Evolutionary conservation across 2,329 filamentous ascomycete genomes (phyloP).

Genomic region (Verticillium tricorpus): DNA sequence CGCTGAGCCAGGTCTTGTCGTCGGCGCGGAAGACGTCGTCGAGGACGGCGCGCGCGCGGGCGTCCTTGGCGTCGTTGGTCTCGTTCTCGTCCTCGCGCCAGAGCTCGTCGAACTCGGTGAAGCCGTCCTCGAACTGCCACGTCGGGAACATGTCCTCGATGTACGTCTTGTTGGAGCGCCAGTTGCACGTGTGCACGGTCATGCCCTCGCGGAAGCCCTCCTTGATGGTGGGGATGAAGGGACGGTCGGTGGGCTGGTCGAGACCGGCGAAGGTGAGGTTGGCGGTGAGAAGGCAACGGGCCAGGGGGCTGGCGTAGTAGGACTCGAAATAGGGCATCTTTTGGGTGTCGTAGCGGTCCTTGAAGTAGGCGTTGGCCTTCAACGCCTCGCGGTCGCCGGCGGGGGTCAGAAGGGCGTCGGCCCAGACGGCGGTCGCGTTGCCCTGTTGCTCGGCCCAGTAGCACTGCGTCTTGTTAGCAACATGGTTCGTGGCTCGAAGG

Average conservation of each 20-base stretch:
- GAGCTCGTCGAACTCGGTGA: slow-evolving; percentile 48
- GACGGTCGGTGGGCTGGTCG: slow-evolving; percentile 40
- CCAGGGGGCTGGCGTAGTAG: slow-evolving; percentile 62
- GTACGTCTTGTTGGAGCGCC: slow-evolving; percentile 48
- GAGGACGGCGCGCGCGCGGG: slow-evolving; percentile 42
- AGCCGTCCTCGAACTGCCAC: slow-evolving; percentile 56
- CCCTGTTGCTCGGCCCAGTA: slow-evolving; percentile 64
- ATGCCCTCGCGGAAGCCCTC: slow-evolving; percentile 63
- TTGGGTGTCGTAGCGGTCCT: slow-evolving; percentile 42
- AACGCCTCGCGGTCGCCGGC: slow-evolving; percentile 53
- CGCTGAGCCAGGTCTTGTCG: slow-evolving; percentile 49
- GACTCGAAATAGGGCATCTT: slow-evolving; percentile 57
- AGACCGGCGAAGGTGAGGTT: slow-evolving; percentile 56
- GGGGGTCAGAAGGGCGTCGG: slow-evolving; percentile 57
- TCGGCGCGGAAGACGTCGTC: slow-evolving; percentile 54
- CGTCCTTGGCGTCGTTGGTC: slow-evolving; percentile 42
- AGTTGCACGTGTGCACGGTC: slow-evolving; percentile 65
- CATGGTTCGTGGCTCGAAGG: too few relatives aligned
- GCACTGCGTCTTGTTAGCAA: slow-evolving; percentile 33
- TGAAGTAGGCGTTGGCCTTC: slow-evolving; percentile 57
- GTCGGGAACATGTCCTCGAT: slow-evolving; percentile 48
- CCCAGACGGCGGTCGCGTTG: slow-evolving; percentile 59
- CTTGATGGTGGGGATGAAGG: slow-evolving; percentile 57
- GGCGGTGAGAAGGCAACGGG: slow-evolving; percentile 59
- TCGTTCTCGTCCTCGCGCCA: slow-evolving; percentile 39